phyloP scores from a whole-genome alignment of 2,329 filamentous ascomycete genomes.

The Seiridium cupressi region DNA sequence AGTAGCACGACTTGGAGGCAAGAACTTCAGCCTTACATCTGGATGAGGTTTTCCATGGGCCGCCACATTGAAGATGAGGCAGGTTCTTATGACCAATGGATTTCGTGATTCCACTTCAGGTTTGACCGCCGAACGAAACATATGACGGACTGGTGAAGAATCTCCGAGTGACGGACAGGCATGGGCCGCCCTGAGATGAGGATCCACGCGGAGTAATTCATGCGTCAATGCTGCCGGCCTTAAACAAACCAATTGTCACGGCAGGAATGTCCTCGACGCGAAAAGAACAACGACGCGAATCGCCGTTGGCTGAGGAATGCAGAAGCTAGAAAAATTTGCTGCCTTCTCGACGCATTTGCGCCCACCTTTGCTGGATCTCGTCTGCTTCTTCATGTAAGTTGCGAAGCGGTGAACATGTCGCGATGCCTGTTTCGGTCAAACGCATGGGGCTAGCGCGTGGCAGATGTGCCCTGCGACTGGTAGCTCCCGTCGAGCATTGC shows the following conservation, averaged over 20 bases:
- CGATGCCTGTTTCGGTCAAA: conserved; percentile 12
- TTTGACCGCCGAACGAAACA: conserved; percentile 6
- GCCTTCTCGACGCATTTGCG: background rate
- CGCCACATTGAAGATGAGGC: background rate
- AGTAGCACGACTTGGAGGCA: background rate
- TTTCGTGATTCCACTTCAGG: conserved; percentile 5
- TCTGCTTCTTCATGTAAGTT: background rate
- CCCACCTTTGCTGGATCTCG: conserved; percentile 5
- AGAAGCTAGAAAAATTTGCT: conserved; percentile 8
- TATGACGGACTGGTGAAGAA: background rate
- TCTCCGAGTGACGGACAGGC: background rate
- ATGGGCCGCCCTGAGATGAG: background rate
- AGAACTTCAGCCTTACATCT: background rate
- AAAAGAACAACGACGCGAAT: background rate
- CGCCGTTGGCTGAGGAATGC: background rate
- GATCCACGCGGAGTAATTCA: conserved; percentile 6
- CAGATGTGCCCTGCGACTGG: conserved; percentile 11
- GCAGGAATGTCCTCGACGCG: conserved; percentile 5
- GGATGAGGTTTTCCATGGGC: background rate
- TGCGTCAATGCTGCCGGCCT: conserved; percentile 1
- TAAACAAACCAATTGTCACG: background rate
- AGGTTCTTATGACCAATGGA: background rate
- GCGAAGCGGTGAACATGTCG: conserved; percentile 11
- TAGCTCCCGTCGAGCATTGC: conserved; percentile 7
- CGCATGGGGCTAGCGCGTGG: conserved; percentile 8